Evolutionary conservation across 768 basidiomycete species (phyloP).

Genomic region (Suillus spraguei): DNA sequence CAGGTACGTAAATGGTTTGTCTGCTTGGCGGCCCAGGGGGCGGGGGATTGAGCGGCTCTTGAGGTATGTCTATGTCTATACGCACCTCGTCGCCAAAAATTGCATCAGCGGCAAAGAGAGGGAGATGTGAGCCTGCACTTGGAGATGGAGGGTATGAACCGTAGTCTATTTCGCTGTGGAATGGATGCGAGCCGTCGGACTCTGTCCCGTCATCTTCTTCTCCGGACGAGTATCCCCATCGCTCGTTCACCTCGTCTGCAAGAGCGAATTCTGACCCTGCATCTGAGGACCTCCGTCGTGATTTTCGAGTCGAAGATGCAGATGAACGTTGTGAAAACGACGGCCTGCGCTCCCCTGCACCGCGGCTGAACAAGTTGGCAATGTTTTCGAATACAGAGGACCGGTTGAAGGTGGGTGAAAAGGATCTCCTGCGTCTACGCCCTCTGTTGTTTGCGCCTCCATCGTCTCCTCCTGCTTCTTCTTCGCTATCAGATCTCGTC

Average conservation of each 20-base stretch:
- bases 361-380: conserved; percentile 65
- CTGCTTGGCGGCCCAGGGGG: conserved; percentile 82
- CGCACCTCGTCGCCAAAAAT: conserved; percentile 84
- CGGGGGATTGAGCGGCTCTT: conserved; percentile 66
- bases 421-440: conserved; percentile 33
- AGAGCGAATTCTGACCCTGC: conserved; percentile 61
- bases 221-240: conserved; percentile 93
- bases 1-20: conserved; percentile 82
- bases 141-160: conserved; percentile 74
- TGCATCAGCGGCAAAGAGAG: conserved; percentile 72
- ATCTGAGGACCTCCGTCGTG: conserved; percentile 56
- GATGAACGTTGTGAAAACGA: conserved; percentile 64
- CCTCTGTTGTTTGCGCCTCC: conserved; percentile 30
- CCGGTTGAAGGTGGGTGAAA: conserved; percentile 42
- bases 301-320: conserved; percentile 49
- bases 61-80: conserved; percentile 75
- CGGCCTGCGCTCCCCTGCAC: conserved; percentile 47
- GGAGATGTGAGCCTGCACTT: conserved; percentile 49
- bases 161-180: conserved; percentile 66
- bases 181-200: conserved; percentile 22
- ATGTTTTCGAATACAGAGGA: conserved; percentile 62
- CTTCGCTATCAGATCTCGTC: conserved; percentile 41
- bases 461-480: conserved; percentile 38
- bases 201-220: conserved; percentile 63
- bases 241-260: conserved; percentile 63